Conservation (phyloP, 2,329 filamentous ascomycete genomes). For the Lasiodiplodia gonubiensis region DNA sequence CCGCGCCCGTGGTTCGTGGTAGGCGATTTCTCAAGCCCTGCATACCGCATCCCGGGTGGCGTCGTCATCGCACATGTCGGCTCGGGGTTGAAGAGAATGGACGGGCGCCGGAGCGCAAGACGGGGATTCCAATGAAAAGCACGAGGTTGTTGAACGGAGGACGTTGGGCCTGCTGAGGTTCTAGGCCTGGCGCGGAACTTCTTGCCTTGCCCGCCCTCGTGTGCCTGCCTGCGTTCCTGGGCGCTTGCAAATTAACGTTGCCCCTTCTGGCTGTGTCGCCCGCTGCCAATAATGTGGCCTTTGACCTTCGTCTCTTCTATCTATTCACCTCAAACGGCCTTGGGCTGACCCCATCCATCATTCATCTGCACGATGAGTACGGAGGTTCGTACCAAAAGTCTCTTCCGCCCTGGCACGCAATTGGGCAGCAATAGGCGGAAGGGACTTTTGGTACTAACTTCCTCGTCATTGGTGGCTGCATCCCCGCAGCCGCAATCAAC, state of each 20-base stretch:
- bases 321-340: background rate
- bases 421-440: too few species aligned
- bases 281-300: conserved; percentile 3
- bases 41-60: conserved; percentile 8
- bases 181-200: conserved; percentile 9
- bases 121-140: background rate
- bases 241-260: conserved; percentile 5
- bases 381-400: too few species aligned
- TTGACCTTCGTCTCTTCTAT: background rate
- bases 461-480: background rate
- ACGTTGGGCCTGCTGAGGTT: conserved; percentile 11
- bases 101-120: background rate
- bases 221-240: background rate
- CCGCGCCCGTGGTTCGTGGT: conserved; percentile 9
- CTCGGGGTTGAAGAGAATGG: background rate
- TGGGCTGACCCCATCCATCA: background rate
- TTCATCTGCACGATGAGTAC: conserved; percentile 7
- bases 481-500: background rate
- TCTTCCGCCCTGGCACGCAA: too few species aligned
- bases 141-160: conserved; percentile 8
- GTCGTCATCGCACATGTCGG: conserved; percentile 22
- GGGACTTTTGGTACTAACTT: too few species aligned
- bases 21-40: conserved; percentile 16
- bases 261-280: conserved; percentile 11
- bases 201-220: background rate